phyloP scores from a whole-genome alignment of 116 monocot species.

The Posidonia oceanica region DNA sequence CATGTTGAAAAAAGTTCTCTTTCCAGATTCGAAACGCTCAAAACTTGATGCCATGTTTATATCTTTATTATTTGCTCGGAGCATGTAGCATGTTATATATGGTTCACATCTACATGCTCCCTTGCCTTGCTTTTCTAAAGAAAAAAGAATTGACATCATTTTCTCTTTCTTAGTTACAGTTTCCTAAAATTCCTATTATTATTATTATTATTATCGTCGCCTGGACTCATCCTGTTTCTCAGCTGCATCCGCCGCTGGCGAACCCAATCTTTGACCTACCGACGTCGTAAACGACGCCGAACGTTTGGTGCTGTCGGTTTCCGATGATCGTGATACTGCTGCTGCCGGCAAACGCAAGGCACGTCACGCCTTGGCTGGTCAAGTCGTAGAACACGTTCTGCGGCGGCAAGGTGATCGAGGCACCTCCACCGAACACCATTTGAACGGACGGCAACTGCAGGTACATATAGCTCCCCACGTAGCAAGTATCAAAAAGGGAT shows the following conservation, averaged over 20 bases:
- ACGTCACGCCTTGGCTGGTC: conserved; percentile 1
- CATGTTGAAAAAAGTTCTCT: too few relatives aligned
- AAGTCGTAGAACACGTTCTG: conserved; percentile 15
- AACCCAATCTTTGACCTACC: conserved; percentile 48
- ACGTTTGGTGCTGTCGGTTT: conserved; percentile 78
- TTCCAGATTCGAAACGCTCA: too few relatives aligned
- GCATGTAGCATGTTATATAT: too few relatives aligned
- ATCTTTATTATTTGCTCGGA: too few relatives aligned
- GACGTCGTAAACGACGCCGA: conserved; percentile 67
- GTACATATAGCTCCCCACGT: conserved; percentile 17
- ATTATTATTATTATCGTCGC: too few relatives aligned
- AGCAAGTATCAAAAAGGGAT: conserved; percentile 75
- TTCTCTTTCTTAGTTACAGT: too few relatives aligned
- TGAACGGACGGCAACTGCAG: conserved; percentile 40
- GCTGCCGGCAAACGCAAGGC: conserved; percentile 59
- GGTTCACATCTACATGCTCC: too few relatives aligned
- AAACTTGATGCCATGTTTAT: too few relatives aligned
- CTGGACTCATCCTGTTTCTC: too few relatives aligned
- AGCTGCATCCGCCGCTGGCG: conserved; percentile 45
- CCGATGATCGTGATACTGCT: conserved; percentile 64
- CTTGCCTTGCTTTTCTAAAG: too few relatives aligned
- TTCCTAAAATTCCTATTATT: too few relatives aligned
- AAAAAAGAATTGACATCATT: too few relatives aligned
- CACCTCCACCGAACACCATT: conserved; percentile 56
- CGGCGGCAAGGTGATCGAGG: conserved; percentile 20